Evolutionary conservation across 164 flowering plant genomes (phyloP).

Genomic region (Dillenia turbinata): DNA sequence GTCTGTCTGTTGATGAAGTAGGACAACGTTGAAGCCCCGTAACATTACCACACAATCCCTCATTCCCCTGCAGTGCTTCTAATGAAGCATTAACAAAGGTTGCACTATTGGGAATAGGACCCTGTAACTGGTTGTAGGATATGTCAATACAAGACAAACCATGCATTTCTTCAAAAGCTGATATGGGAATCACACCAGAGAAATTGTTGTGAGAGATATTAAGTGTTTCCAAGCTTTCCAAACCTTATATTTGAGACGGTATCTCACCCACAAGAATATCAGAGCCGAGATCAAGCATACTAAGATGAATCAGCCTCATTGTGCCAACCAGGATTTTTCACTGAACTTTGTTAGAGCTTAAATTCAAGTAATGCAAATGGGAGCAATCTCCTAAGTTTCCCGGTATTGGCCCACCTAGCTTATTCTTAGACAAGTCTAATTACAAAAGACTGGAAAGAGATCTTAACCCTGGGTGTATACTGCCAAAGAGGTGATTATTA

Average conservation of each 20-base stretch:
- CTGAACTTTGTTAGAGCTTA: background rate
- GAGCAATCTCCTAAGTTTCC: background rate
- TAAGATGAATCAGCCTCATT: background rate
- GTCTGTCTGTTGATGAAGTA: too few species aligned
- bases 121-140: slow-evolving; percentile 1
- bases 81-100: background rate
- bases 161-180: background rate
- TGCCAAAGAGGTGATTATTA: slow-evolving; percentile 19
- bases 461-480: slow-evolving; percentile 12
- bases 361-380: background rate
- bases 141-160: background rate
- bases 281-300: background rate
- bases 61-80: too few species aligned
- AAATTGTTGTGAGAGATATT: slow-evolving; percentile 4
- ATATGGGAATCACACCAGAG: background rate
- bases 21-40: too few species aligned
- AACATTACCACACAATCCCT: too few species aligned
- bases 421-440: background rate
- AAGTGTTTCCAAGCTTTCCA: background rate
- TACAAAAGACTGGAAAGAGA: background rate
- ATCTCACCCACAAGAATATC: background rate
- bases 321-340: background rate
- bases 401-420: background rate
- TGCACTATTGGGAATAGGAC: background rate
- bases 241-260: background rate